Conservation (phyloP, 345 rosid species). For the Rhizophora mangle region DNA sequence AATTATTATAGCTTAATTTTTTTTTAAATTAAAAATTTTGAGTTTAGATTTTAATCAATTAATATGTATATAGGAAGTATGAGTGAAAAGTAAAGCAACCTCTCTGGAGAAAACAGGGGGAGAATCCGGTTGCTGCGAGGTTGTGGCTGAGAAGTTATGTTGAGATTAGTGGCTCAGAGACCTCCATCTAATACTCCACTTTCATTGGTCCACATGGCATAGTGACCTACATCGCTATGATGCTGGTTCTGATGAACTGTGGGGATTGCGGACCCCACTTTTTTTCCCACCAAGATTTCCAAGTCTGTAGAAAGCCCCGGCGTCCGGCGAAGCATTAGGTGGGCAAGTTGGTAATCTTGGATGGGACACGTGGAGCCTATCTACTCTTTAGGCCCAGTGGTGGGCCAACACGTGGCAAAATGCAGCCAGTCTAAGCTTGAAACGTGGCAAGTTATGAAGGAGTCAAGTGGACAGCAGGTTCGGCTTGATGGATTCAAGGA, state of each 20-base stretch:
- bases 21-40: too few relatives aligned
- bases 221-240: slow-evolving; percentile 5
- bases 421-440: background rate
- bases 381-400: too few relatives aligned
- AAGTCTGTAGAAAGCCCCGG: too few relatives aligned
- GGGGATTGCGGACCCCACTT: background rate
- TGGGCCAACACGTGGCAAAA: background rate
- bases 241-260: background rate
- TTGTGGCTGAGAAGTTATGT: slow-evolving; percentile 41
- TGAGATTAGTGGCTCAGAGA: slow-evolving; percentile 37
- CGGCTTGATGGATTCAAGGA: too few relatives aligned
- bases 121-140: background rate
- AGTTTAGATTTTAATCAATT: too few relatives aligned
- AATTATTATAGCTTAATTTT: too few relatives aligned
- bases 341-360: background rate
- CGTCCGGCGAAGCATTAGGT: too few relatives aligned
- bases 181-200: slow-evolving; percentile 42
- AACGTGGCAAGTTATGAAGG: background rate
- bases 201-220: slow-evolving; percentile 28
- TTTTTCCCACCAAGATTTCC: background rate
- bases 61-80: too few relatives aligned
- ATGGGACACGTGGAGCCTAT: background rate
- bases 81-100: slow-evolving; percentile 1
- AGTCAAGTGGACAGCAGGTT: background rate
- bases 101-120: background rate